phyloP scores from a whole-genome alignment of 2,329 filamentous ascomycete genomes.

The Pseudogymnoascus sp. region DNA sequence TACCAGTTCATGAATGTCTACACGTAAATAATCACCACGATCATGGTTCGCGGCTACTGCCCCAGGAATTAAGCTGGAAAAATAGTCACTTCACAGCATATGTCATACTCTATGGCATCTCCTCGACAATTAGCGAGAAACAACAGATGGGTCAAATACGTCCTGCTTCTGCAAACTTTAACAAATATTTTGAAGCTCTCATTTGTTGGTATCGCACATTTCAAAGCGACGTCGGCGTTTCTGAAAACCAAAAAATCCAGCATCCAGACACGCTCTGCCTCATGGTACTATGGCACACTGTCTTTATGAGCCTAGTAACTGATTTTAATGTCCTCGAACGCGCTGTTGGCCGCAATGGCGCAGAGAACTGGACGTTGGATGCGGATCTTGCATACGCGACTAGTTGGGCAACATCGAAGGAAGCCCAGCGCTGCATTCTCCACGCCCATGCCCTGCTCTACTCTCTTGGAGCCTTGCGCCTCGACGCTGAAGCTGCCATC shows the following conservation, averaged over 20 bases:
- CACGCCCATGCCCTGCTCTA: conserved; percentile 15
- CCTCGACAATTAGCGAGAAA: conserved; percentile 1
- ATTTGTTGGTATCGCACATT: conserved; percentile 12
- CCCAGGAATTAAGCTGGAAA: conserved; percentile 10
- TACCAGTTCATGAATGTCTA: neutral
- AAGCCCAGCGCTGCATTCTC: conserved; percentile 16
- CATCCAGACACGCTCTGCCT: conserved; percentile 14
- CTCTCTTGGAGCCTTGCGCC: conserved; percentile 12
- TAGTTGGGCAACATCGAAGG: conserved; percentile 12
- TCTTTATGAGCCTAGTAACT: conserved; percentile 18
- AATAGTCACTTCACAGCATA: conserved; percentile 10
- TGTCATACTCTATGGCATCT: conserved; percentile 11
- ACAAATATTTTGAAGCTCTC: conserved; percentile 5
- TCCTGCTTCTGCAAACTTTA: conserved; percentile 6
- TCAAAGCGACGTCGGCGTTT: neutral
- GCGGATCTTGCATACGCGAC: conserved; percentile 5
- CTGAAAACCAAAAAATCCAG: neutral
- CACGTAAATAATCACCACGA: neutral
- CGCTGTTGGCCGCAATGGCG: conserved; percentile 15
- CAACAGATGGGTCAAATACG: conserved; percentile 8
- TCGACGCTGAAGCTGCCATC: conserved; percentile 15
- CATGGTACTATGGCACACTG: conserved; percentile 18
- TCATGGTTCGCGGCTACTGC: neutral
- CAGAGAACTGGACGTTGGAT: neutral
- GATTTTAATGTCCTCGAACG: conserved; percentile 17